These are phyloP conservation scores for Trichosporon inkin DNA, from an alignment of 1,284 basidiomycete species.

Conservation along the genomic window DNA sequence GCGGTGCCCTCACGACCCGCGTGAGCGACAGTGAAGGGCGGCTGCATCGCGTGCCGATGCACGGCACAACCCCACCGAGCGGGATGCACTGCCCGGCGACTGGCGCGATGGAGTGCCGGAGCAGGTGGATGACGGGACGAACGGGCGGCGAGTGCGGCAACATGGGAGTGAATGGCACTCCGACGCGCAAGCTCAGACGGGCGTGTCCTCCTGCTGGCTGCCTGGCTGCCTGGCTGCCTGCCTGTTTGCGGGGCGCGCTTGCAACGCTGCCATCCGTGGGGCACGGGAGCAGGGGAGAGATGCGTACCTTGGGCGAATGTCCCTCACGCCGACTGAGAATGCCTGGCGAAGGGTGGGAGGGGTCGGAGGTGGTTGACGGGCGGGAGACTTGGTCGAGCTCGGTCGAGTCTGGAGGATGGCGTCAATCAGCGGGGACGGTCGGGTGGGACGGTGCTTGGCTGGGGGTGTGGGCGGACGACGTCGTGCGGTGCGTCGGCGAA, in stretches of 20 bases:
- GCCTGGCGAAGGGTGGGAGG: background rate
- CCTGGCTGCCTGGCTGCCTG: background rate
- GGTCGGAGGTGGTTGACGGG: background rate
- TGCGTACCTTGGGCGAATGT: slow-evolving; percentile 4
- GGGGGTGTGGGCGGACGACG: background rate
- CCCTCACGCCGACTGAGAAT: slow-evolving; percentile 6
- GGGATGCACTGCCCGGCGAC: background rate
- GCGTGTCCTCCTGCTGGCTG: background rate
- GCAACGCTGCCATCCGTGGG: background rate
- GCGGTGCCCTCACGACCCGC: background rate
- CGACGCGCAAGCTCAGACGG: too few species aligned
- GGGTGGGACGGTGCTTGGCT: background rate
- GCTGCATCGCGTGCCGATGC: background rate
- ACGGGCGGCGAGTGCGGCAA: background rate
- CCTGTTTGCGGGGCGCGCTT: background rate
- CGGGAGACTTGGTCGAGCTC: background rate
- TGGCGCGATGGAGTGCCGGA: background rate
- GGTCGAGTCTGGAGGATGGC: background rate
- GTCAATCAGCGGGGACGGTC: slow-evolving; percentile 10
- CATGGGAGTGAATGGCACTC: background rate
- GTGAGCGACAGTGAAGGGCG: background rate
- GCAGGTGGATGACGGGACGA: background rate
- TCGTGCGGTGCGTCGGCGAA: background rate
- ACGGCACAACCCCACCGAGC: background rate
- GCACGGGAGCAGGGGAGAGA: background rate